Evolutionary conservation across 768 basidiomycete genomes (phyloP).

Genomic region (Cystobasidium onofrii): DNA sequence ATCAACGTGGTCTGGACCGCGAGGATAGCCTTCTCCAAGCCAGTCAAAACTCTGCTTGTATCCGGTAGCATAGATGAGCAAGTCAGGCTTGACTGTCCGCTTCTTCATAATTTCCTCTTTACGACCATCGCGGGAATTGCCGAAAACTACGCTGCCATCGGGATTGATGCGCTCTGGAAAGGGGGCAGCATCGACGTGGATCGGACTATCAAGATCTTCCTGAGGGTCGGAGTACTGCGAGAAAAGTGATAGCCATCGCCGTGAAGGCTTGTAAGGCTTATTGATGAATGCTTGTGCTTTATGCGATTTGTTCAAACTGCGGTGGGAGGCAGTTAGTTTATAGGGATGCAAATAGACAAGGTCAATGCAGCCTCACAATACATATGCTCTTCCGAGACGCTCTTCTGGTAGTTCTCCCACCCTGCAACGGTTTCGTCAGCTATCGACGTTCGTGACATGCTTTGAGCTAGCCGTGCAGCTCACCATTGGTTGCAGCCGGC

Average conservation of each 20-base stretch:
- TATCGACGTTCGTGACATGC: no score
- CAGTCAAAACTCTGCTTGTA: constrained; percentile 44
- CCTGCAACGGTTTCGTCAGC: constrained; percentile 42
- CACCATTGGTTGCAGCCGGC: constrained; percentile 54
- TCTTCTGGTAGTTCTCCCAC: constrained; percentile 55
- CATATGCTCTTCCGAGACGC: constrained; percentile 57
- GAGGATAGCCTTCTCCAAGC: constrained; percentile 43
- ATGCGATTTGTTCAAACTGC: constrained; percentile 47
- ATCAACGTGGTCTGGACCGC: constrained; percentile 42
- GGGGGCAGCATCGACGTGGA: constrained; percentile 53
- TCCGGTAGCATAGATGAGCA: constrained; percentile 45
- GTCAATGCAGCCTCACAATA: constrained; percentile 46
- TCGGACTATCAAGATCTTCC: constrained; percentile 48
- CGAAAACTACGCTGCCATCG: constrained; percentile 51
- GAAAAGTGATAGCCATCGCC: constrained; percentile 50
- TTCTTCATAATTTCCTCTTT: constrained; percentile 48
- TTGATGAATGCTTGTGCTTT: constrained; percentile 57
- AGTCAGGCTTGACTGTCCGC: constrained; percentile 50
- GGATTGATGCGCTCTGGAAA: constrained; percentile 52
- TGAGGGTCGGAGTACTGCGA: constrained; percentile 58
- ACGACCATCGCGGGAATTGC: constrained; percentile 49
- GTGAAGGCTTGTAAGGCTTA: constrained; percentile 52
- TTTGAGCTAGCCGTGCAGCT: neutral
- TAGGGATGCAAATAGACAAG: neutral
- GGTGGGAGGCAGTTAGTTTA: neutral